Base-by-base conservation (phyloP, 78 protist genomes). In the Dictyostelium citrinum region DNA sequence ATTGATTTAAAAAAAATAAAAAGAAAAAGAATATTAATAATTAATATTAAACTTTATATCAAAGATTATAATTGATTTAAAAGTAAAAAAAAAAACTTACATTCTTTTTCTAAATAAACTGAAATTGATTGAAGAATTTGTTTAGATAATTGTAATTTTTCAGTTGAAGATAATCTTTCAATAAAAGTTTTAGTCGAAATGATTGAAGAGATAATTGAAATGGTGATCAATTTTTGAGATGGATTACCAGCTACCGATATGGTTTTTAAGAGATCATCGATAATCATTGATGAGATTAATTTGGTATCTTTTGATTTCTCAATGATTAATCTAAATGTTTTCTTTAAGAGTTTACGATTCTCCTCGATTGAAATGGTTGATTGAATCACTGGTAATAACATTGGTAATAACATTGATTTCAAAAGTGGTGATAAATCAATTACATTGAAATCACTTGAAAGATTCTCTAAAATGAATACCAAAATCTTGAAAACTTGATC, bases 51-150 rank as follows among this genome's bases (percentile, higher is more conserved):
- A n/a, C n/a, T n/a, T n/a, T n/a, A n/a, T n/a, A n/a, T n/a, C n/a
- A n/a, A n/a, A n/a, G n/a, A n/a, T n/a, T n/a, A 51, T 17, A 37
- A 31, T 11, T 14, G 55, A 78, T 16, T 3, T 11, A 39, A 72
- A 16, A 72, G 0, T 6, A 24, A 39, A 39, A 72, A 72, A 22
- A 17, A 60, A 0, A 45, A 43, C 92, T 24, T 76, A 88, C 93
- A 79, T 78, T 88, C 93, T 88, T 88, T 88, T 58, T 88, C 93
- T 29, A 88, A 64, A 78, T 88, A 88, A 49, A 79, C 31, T 39
- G 93, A 43, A 17, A 88, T 6, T 68, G 71, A 33, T 33, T 51
- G 43, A 10, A 76, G 2, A n/a, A 88, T 31, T 17, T 29, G 49
- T 67, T 88, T 88, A 27, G 77, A 51, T 55, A 88, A 61, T 58